These are phyloP conservation scores for Calonectria leucothoes DNA, from an alignment of 2,329 filamentous ascomycete genomes.

Conservation along the genomic window DNA sequence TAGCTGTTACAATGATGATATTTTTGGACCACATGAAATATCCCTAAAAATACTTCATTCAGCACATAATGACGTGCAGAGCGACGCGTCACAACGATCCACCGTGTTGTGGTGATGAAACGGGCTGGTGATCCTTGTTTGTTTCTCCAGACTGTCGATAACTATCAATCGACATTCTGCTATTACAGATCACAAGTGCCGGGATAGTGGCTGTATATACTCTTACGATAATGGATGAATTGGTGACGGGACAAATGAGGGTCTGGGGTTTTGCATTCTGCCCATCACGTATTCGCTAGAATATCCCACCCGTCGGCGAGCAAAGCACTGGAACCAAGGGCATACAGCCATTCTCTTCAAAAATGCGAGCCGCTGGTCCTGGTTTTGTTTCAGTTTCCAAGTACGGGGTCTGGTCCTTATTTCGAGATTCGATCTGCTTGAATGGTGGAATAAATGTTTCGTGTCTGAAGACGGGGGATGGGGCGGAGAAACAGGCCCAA, in stretches of 20 bases:
- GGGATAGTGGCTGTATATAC: neutral
- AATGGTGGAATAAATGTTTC: constrained; percentile 22
- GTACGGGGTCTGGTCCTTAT: neutral
- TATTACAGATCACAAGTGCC: neutral
- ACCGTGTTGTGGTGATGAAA: neutral
- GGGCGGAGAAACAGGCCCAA: constrained; percentile 15
- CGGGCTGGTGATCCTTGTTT: neutral
- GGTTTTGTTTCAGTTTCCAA: neutral
- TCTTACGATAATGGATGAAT: too few species aligned
- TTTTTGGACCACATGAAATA: neutral
- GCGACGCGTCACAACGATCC: neutral
- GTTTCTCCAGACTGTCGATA: neutral
- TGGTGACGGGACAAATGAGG: too few species aligned
- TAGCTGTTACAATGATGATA: neutral
- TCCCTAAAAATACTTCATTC: neutral
- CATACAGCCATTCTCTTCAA: neutral
- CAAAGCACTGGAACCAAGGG: neutral
- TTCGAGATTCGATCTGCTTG: neutral
- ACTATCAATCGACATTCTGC: neutral
- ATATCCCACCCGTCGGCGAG: neutral
- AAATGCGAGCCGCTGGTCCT: neutral
- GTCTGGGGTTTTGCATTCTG: too few species aligned
- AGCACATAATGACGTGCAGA: neutral
- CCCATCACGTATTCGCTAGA: neutral
- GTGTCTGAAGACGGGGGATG: constrained; percentile 8